These are phyloP conservation scores for Aspergillus floridensis DNA, from an alignment of 2,329 filamentous ascomycete species.

Conservation along the genomic window DNA sequence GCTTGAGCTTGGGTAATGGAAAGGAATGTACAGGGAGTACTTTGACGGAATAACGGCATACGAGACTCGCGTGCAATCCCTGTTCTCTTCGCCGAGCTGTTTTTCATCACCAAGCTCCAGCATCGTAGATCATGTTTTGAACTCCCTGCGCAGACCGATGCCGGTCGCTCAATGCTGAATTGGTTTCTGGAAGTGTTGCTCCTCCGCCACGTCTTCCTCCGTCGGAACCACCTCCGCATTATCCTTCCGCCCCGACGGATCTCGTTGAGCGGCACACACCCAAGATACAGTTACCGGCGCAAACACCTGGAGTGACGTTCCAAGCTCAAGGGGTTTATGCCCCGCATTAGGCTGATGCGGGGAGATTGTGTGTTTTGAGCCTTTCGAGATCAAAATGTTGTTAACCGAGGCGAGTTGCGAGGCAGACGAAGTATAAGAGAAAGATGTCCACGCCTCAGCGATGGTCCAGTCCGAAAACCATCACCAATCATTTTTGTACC, in stretches of 20 bases:
- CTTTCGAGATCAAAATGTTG: not conserved
- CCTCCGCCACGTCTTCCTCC: not conserved
- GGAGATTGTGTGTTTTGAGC: not conserved
- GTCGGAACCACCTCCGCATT: constrained; percentile 1
- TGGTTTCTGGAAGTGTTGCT: not conserved
- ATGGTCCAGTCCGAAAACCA: no score
- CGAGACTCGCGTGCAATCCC: no score
- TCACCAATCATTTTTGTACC: not conserved
- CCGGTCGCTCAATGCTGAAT: no score
- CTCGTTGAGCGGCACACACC: not conserved
- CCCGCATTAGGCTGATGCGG: constrained; percentile 1
- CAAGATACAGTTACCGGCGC: not conserved
- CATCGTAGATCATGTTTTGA: no score
- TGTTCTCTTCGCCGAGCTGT: not conserved
- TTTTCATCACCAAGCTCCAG: not conserved
- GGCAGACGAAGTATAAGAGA: constrained; percentile 5
- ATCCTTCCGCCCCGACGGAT: constrained; percentile 7
- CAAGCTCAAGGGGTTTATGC: not conserved
- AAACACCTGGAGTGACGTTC: not conserved
- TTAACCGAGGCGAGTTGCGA: not conserved
- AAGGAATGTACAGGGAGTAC: not conserved
- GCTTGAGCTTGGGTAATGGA: not conserved
- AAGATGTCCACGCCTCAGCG: not conserved
- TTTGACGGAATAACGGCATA: not conserved
- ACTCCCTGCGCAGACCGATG: no score